Base-by-base conservation (phyloP, 1,139 yeast species). In the Blastobotrys capitulatus region DNA sequence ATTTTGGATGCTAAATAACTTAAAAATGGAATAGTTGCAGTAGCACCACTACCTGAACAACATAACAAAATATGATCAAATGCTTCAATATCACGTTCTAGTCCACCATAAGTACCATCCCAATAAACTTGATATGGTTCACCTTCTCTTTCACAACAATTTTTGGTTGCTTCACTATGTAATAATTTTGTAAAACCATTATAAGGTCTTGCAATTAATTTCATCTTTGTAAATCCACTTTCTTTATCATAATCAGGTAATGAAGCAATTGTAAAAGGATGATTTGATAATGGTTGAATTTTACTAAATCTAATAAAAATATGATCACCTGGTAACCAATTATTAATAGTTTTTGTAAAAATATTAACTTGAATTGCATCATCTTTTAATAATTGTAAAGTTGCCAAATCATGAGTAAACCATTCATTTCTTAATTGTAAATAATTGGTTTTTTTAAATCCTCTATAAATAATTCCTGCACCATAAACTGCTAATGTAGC, bases 51-150 rank as follows among this genome's bases (percentile, higher is more conserved):
- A 0, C 86, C 63, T 37, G 58, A 52, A 25, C 54, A 52, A 4
- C 54, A 39, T 80, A 16, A 78, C 65, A 38, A 60, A 1, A 77
- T 69, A 43, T 74, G 71, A 49, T 78, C 79, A 60, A 81, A 81
- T 1, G 79, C 63, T 35, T 70, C 60, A 8, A 71, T 63, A 54
- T 78, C 78, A 57, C 86, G 70, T 13, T 71, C 62, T 43, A 77
- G 60, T 0, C 86, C 86, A 9, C 86, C 86, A 55, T 80, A 81
- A 1, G 86, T 83, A 2, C 86, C 86, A 60, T 81, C 86, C 43
- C 81, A 61, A 52, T 65, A 71, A 0, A 78, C 78, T 36, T 57
- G 55, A 13, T 60, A 45, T 22, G 25, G 7, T 12, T 29, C n/a
- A 12, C 60, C 44, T 1, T 60, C 54, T 13, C 55, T 52, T 8